These are phyloP conservation scores for Imleria badia DNA, from an alignment of 768 basidiomycete species.

Conservation along the genomic window DNA sequence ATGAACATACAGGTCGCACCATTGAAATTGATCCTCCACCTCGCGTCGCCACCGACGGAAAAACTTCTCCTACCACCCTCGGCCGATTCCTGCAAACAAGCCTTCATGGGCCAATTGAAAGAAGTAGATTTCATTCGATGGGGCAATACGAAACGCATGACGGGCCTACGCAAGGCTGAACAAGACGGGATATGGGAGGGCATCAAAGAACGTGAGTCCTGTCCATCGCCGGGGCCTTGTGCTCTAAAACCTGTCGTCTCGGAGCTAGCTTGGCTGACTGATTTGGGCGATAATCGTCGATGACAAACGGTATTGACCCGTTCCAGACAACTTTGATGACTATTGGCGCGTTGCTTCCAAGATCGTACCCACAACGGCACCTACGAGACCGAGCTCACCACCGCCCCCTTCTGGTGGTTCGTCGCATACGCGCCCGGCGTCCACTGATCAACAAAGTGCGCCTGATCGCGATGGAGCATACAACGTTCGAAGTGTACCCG, in stretches of 20 bases:
- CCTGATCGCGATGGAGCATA: conserved; percentile 83
- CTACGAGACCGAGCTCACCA: conserved; percentile 57
- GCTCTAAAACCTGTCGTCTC: conserved; percentile 16
- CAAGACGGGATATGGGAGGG: conserved; percentile 98
- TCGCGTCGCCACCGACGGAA: conserved; percentile 83
- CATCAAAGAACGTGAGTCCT: conserved; percentile 81
- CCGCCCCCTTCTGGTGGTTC: conserved; percentile 54
- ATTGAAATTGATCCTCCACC: conserved; percentile 80
- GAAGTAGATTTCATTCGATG: conserved; percentile 97
- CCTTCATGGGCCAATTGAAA: conserved; percentile 94
- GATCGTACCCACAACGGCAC: conserved; percentile 78
- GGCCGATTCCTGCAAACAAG: conserved; percentile 85
- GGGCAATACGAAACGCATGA: conserved; percentile 95
- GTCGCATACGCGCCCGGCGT: conserved; percentile 61
- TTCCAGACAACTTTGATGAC: conserved; percentile 90
- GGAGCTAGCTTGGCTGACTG: conserved; percentile 24
- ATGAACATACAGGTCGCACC: conserved; percentile 46
- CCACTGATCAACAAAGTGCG: conserved; percentile 53
- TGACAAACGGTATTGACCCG: conserved; percentile 7
- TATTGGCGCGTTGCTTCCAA: conserved; percentile 95
- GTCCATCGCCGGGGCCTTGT: conserved; percentile 14
- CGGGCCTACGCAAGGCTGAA: conserved; percentile 83
- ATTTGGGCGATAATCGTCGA: conserved; percentile 15
- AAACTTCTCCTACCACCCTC: conserved; percentile 80
- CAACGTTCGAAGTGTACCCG: conserved; percentile 83